A percentile compares a stretch with the other conserved stretches of the same genome.
phyloP scores from a whole-genome alignment of 2,329 filamentous ascomycete genomes.

The Coniella vitis region DNA sequence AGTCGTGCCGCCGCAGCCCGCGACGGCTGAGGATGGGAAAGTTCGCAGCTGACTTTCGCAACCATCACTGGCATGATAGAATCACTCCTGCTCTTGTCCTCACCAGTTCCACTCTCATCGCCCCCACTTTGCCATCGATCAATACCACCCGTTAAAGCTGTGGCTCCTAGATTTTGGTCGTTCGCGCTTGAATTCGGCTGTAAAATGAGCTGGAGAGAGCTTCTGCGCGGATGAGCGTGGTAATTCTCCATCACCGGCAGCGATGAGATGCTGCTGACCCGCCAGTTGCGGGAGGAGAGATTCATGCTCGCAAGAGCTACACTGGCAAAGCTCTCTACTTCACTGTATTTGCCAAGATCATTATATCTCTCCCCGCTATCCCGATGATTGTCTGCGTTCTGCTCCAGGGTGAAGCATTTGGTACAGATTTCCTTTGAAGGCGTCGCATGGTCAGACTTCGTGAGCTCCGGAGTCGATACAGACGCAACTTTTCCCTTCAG shows the following conservation, averaged over 20 bases:
- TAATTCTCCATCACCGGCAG: background rate
- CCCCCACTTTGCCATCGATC: background rate
- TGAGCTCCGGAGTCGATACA: too few species aligned
- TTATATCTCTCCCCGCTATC: background rate
- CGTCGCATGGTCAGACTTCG: too few species aligned
- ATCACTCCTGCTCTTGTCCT: background rate
- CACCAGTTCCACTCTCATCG: background rate
- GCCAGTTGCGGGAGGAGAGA: background rate
- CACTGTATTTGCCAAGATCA: too few species aligned
- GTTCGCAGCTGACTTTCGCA: constrained; percentile 5
- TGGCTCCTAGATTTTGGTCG: too few species aligned
- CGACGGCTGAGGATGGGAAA: constrained; percentile 13
- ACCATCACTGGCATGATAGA: constrained; percentile 2
- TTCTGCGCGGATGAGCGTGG: background rate
- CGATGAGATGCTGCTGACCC: background rate
- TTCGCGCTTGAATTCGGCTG: background rate
- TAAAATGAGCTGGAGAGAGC: background rate
- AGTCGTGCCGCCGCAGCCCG: constrained; percentile 2
- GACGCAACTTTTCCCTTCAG: too few species aligned
- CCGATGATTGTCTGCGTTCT: background rate
- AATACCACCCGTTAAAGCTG: too few species aligned
- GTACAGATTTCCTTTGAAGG: too few species aligned
- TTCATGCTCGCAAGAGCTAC: background rate
- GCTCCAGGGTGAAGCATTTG: too few species aligned
- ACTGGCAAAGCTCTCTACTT: background rate